phyloP scores from a whole-genome alignment of 2,329 filamentous ascomycete genomes.

The Trichoderma guizhouense region DNA sequence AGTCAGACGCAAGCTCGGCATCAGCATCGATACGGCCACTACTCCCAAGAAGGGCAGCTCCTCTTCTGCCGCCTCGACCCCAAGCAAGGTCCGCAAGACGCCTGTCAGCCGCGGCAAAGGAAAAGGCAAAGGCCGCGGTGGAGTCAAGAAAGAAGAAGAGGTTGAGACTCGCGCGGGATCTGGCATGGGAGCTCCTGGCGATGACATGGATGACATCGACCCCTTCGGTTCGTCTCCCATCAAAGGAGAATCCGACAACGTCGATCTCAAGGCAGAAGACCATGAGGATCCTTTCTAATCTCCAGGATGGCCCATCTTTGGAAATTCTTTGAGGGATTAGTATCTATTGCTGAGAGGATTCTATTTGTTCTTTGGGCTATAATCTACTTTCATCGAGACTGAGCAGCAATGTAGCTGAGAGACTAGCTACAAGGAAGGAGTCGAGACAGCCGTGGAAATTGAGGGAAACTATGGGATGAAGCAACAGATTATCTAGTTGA shows the following conservation, averaged over 20 bases:
- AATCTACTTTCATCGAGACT: not conserved
- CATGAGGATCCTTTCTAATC: conserved; percentile 18
- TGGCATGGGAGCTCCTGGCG: conserved; percentile 13
- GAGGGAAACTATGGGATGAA: not conserved
- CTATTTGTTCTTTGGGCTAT: not conserved
- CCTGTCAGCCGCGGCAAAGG: conserved; percentile 23
- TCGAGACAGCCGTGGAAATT: too few relatives aligned
- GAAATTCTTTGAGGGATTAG: not conserved
- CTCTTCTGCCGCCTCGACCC: conserved; percentile 18
- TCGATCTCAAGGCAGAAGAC: conserved; percentile 3
- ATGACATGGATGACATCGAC: not conserved
- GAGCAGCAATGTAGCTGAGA: too few relatives aligned
- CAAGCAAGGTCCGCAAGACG: conserved; percentile 33
- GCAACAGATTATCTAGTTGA: not conserved
- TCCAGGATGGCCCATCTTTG: not conserved
- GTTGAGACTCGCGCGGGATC: not conserved
- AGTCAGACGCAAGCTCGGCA: conserved; percentile 46
- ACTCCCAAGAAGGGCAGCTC: conserved; percentile 26
- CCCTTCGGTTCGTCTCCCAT: conserved; percentile 13
- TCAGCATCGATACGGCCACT: conserved; percentile 29
- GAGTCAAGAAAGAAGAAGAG: conserved; percentile 25
- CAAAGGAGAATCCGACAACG: conserved; percentile 15
- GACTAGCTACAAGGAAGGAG: not conserved
- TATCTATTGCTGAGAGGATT: not conserved
- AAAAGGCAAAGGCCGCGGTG: conserved; percentile 25